Base-by-base conservation (phyloP, 164 flowering plant species). In the Sedum album region DNA sequence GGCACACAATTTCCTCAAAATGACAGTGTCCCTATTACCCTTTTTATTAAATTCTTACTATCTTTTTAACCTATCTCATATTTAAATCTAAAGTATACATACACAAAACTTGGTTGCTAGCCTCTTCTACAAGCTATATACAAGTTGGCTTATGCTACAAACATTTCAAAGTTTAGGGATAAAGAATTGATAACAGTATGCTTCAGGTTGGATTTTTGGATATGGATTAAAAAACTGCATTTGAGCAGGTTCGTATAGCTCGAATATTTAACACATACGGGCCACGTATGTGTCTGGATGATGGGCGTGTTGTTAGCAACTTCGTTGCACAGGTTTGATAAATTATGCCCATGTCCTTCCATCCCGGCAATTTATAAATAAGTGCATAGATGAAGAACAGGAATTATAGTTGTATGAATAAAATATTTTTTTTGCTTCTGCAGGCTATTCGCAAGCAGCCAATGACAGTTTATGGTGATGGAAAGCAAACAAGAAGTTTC, bases 291-390 rank as follows among this genome's bases (percentile, higher is more conserved):
- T 85, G 96, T 74, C 70, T 89, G 49, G 96, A 91, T 84, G 96
- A 91, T 76, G 97, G 97, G 41, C 96, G 96, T 68, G 97, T 91
- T 55, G 97, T 91, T 63, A 91, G 97, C 86, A 91, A 91, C 65
- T 90, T 87, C 73, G 94, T 90, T 66, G 89, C 93, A 72, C 94
- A 90, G 96, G 96, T 90, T 72, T 67, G 66, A 26, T 72, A n/a
- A n/a, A n/a, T n/a, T n/a, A 60, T 60, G 70, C 31, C 31, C 39
- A 31, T 60, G 5, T 13, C 61, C 31, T 26, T 55, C 18, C 31
- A 55, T 55, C 1, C 18, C 18, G 10, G 31, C 28, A 2, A 11
- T n/a, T n/a, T n/a, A 26, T 55, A 1, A 41, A 7, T 17, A 7
- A 25, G 31, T 28, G 7, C 17, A 25, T 25, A 1, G 4, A 4